Percentiles rank a stretch among this genome's conserved stretches.
phyloP scores from a whole-genome alignment of 2,329 filamentous ascomycete species.

The Plectosphaerella sp. region DNA sequence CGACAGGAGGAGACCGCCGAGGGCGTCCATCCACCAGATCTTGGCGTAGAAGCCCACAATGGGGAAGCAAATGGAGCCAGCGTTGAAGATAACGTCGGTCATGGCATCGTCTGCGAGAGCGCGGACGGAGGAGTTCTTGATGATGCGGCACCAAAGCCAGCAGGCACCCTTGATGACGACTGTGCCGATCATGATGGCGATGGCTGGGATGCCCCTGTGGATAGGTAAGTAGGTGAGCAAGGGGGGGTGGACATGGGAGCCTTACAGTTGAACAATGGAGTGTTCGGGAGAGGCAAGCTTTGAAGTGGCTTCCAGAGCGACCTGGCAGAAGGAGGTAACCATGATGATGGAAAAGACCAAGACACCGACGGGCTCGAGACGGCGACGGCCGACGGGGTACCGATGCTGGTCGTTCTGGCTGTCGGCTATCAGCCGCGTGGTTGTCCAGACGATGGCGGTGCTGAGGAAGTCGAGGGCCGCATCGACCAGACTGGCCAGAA shows the following conservation, averaged over 20 bases:
- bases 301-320: slow-evolving; percentile 65
- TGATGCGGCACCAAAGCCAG: slow-evolving; percentile 84
- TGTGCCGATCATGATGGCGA: slow-evolving; percentile 76
- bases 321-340: slow-evolving; percentile 80
- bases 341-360: slow-evolving; percentile 81
- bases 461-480: slow-evolving; percentile 76
- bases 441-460: slow-evolving; percentile 77
- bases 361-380: slow-evolving; percentile 73
- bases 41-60: slow-evolving; percentile 71
- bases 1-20: slow-evolving; percentile 75
- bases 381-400: slow-evolving; percentile 72
- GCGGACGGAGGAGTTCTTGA: slow-evolving; percentile 82
- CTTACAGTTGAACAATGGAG: slow-evolving; percentile 63
- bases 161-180: slow-evolving; percentile 77
- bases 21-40: slow-evolving; percentile 80
- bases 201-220: slow-evolving; percentile 56
- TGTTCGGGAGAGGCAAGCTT: slow-evolving; percentile 58
- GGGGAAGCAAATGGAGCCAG: slow-evolving; percentile 83
- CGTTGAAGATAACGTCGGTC: slow-evolving; percentile 86
- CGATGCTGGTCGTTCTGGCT: slow-evolving; percentile 68
- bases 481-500: slow-evolving; percentile 75
- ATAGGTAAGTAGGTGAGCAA: background rate
- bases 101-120: slow-evolving; percentile 58
- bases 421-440: slow-evolving; percentile 62
- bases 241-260: slow-evolving; percentile 1